Evolutionary conservation across 2,329 filamentous ascomycete species (phyloP), one percentile per base, ranked within the genome.

Genomic region (Stagonosporopsis chrysanthemi): DNA sequence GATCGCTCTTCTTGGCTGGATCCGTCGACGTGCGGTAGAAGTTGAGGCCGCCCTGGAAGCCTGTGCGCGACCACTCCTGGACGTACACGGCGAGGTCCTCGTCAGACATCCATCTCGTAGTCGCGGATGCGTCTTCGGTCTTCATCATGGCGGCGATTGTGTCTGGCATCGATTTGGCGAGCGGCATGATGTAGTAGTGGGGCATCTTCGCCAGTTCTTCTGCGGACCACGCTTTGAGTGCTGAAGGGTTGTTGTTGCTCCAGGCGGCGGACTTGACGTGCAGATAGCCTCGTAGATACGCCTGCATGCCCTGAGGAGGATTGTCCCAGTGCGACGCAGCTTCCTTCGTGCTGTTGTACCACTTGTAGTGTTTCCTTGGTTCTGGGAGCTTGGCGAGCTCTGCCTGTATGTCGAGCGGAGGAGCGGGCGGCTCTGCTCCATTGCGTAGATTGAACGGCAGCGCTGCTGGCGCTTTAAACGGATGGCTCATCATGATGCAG

Each of bases 351-450:
- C 84, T 83, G 64, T 87, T 87, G 72, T 87, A 89, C 83, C 83
- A 88, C 72, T 88, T 88, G 78, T 90, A 90, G 70, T 90, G 87
- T 69, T 90, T 90, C 8, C 85, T 70, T 0, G 86, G 85, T n/a
- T 83, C 80, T 1, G 79, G 71, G 1, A 87, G 78, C 38, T 77
- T 76, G 0, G 82, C 82, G 2, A 90, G 80, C 3, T 83, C 82
- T 19, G 77, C 75, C 55, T 87, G 83, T n/a, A 89, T 81, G 54
- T 86, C 80, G 22, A 67, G 26, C 50, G 68, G 64, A 17, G 61
- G 56, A 8, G 56, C 36, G 2, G 64, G 36, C 6, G 65, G 52
- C n/a, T 64, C 43, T 15, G 58, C 65, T 29, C 73, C 65, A 33
- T 68, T 67, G n/a, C 80, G 71, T 28, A 77, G 73, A 58, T 82